Percentiles rank a stretch among this genome's conserved stretches.
These are phyloP conservation scores for Aotearoamyces nothofagi DNA, from an alignment of 2,329 filamentous ascomycete genomes.

Conservation along the genomic window DNA sequence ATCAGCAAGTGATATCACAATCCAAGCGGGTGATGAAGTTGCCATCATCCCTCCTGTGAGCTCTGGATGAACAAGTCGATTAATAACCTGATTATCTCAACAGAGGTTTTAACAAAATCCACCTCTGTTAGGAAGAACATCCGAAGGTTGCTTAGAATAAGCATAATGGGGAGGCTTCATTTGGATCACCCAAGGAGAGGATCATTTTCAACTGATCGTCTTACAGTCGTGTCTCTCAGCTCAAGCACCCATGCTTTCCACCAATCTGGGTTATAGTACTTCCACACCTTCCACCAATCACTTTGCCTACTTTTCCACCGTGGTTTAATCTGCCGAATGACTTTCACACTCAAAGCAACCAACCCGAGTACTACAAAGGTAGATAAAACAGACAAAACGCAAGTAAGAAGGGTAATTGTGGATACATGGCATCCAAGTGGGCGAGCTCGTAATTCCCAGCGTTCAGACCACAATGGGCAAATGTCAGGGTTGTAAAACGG, in stretches of 20 bases:
- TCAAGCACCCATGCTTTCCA: conserved; percentile 1
- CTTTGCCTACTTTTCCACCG: not conserved
- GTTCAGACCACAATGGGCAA: conserved; percentile 2
- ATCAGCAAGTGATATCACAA: conserved; percentile 28
- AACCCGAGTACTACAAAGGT: conserved; percentile 1
- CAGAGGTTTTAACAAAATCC: no score
- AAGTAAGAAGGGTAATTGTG: conserved; percentile 1
- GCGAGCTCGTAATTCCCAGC: conserved; percentile 1
- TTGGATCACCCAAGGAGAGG: conserved; percentile 1
- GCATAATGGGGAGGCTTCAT: not conserved
- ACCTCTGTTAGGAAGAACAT: no score
- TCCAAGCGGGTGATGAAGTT: conserved; percentile 66
- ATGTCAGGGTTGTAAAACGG: conserved; percentile 1
- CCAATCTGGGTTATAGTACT: not conserved
- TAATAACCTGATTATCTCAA: not conserved
- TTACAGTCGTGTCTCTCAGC: not conserved
- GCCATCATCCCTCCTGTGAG: conserved; percentile 81
- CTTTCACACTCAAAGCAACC: not conserved
- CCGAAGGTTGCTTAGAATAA: no score
- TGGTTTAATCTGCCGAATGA: not conserved
- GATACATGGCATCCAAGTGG: conserved; percentile 3
- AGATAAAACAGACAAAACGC: not conserved
- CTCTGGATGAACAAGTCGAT: conserved; percentile 42
- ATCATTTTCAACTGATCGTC: not conserved
- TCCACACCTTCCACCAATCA: conserved; percentile 2